Conservation (phyloP, 1,284 basidiomycete species). For the Cutaneotrichosporon cutaneum region DNA sequence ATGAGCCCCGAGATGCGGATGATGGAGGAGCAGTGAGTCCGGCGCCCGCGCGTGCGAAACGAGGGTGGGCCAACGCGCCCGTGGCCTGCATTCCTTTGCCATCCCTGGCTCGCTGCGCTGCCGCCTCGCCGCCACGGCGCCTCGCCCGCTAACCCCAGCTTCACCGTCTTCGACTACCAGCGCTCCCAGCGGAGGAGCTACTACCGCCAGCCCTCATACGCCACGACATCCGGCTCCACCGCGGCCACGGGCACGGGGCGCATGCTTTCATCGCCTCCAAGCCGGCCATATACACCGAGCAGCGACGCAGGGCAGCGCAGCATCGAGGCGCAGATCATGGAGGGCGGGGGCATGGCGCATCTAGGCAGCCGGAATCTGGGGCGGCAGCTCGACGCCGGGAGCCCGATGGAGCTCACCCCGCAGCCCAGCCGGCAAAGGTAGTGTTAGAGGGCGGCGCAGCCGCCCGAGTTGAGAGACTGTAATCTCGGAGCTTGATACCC, state of each 20-base stretch:
- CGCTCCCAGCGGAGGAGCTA: conserved; percentile 48
- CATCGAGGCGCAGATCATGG: conserved; percentile 52
- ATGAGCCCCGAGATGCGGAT: conserved; percentile 87
- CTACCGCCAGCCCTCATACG: conserved; percentile 36
- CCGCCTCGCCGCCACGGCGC: neutral
- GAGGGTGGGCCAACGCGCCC: neutral
- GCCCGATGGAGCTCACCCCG: neutral
- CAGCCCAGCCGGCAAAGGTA: neutral
- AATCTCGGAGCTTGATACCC: too few relatives aligned
- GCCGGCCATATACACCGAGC: conserved; percentile 14
- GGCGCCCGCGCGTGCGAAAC: neutral
- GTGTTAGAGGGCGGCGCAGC: neutral
- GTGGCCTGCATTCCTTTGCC: neutral
- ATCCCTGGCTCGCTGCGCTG: neutral
- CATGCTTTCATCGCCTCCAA: neutral
- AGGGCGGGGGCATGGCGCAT: conserved; percentile 52
- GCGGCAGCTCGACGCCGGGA: conserved; percentile 16
- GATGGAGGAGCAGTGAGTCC: conserved; percentile 93
- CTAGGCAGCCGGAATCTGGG: conserved; percentile 33
- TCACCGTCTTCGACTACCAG: conserved; percentile 53
- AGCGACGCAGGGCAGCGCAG: conserved; percentile 8
- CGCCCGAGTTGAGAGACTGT: neutral
- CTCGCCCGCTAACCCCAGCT: conserved; percentile 33
- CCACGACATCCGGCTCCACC: conserved; percentile 27
- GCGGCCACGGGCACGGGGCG: conserved; percentile 10